Evolutionary conservation across 257 asterid genomes (phyloP), one percentile per base, ranked within the genome.

Genomic region (Echites panduratus): DNA sequence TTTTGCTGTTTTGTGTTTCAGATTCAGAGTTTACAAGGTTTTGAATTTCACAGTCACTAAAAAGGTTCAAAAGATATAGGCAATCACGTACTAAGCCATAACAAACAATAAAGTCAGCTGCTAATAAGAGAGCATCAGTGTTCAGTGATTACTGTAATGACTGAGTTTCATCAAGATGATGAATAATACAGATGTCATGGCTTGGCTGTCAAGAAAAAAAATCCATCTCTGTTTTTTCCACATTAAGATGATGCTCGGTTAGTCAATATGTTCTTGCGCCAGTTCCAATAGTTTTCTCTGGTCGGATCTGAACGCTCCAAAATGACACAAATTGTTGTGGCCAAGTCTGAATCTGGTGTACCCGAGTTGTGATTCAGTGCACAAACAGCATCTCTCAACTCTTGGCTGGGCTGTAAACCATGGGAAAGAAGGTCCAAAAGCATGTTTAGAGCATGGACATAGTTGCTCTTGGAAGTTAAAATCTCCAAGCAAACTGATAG

Each of bases 251-350:
- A 27, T 75, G 70, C 75, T 76, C 57, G 81, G 76, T 72, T 70
- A 68, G 76, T 62, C 71, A 80, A 44, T 6, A 59, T 84, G 81
- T 73, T 75, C 79, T 74, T 84, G 65, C 98, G 92, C 98, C 98
- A 93, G 80, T 86, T 88, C 98, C 98, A 93, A 75, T 93, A 93
- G 61, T 76, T 89, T 73, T 76, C 86, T 85, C 98, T 88, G 54
- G 87, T 83, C 40, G 96, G 97, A 84, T 91, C 98, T 70, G 79
- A 82, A 70, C 71, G 71, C 79, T 84, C 86, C 85, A 91, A 82
- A 82, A 85, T 66, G 35, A 83, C 83, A 48, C 91, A 89, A 10
- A 89, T 82, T 47, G 77, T 82, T 71, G 70, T 76, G 1, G 81
- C 84, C 75, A 88, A 72, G 70, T 77, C 68, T 7, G 75, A 70